phyloP scores from a whole-genome alignment of 305 asterid species.

The Monarda citriodora region DNA sequence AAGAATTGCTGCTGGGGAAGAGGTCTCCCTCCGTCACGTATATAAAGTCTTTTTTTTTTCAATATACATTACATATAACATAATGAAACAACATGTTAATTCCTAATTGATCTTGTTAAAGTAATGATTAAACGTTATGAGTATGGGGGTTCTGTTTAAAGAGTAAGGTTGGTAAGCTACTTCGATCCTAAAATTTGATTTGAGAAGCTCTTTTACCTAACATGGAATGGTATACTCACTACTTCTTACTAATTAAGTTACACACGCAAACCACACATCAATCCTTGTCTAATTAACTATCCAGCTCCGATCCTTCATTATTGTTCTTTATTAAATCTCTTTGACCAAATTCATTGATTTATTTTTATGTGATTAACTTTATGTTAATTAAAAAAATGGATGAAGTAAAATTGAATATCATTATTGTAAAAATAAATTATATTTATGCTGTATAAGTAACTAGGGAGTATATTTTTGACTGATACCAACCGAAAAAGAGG shows the following conservation, averaged over 20 bases:
- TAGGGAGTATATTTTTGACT: not conserved
- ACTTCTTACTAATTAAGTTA: slow-evolving; percentile 4
- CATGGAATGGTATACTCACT: slow-evolving; percentile 11
- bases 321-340: not conserved
- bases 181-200: slow-evolving; percentile 4
- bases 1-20: too few species aligned
- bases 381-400: too few species aligned
- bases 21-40: too few species aligned
- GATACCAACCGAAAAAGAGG: not conserved
- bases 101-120: not conserved
- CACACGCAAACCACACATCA: slow-evolving; percentile 21
- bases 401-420: too few species aligned
- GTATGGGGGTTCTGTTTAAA: not conserved
- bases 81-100: too few species aligned
- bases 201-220: slow-evolving; percentile 29
- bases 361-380: too few species aligned
- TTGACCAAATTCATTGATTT: not conserved
- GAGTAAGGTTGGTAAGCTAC: slow-evolving; percentile 24
- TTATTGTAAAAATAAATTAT: too few species aligned
- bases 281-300: slow-evolving; percentile 16
- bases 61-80: too few species aligned
- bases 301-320: not conserved
- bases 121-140: slow-evolving; percentile 10
- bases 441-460: not conserved
- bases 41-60: too few species aligned